Evolutionary conservation across 2,329 filamentous ascomycete genomes (phyloP), one percentile per base, ranked within the genome.

Genomic region (Lasiodiplodia hormozganensis): DNA sequence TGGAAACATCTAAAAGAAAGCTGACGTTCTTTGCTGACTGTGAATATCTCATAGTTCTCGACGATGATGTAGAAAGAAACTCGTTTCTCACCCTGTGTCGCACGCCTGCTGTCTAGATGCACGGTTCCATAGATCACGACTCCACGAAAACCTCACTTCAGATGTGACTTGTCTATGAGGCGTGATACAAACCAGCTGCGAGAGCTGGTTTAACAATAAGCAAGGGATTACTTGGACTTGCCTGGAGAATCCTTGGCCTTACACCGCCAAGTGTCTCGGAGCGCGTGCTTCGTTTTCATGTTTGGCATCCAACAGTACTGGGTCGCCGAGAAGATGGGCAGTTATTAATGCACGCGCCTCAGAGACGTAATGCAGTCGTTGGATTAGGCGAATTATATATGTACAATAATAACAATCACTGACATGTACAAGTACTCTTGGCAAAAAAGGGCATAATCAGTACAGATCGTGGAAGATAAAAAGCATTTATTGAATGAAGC

Each of bases 401-500:
- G 38, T 40, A 40, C 14, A 40, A 23, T 23, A 18, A 54, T 49
- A 21, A 40, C 58, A 38, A 64, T 25, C 60, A 64, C 51, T 31
- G 28, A 31, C 43, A 64, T 64, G 28, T 64, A 52, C 60, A 64
- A 25, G 60, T 52, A 64, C 23, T 49, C 49, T 62, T 12, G 25
- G 31, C 38, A 47, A 52, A 38, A 52, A 18, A n/a, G 14, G 60
- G 47, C 60, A 52, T 64, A 64, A 53, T 31, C 43, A 52, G 47
- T 52, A 47, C 60, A 53, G n/a, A 56, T 43, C 62, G n/a, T 56
- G 49, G n/a, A 52, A 65, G 51, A 65, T 34, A 36, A 65, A 54
- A 28, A 38, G 40, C 51, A 47, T 65, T 36, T 54, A 65, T 68
- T 52, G 43, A 53, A 51, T 52, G 28, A 67, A 60, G 51, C 40